Base-by-base conservation (phyloP, 208 protist genomes). In the Leishmania tropica region DNA sequence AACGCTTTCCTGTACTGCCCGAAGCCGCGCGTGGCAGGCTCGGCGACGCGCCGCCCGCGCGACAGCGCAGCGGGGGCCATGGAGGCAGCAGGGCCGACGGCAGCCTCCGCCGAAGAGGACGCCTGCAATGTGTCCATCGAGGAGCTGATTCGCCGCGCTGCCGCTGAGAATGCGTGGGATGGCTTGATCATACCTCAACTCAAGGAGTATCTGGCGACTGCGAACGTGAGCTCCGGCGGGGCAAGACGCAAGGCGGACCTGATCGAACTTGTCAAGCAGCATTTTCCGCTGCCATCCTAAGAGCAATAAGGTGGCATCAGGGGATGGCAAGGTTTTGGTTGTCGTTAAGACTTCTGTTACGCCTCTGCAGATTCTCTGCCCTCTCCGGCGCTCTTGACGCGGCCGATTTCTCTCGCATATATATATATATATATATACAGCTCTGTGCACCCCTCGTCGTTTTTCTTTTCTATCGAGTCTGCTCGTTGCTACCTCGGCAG, bases 141-240 rank as follows among this genome's bases (percentile, higher is more conserved):
- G 40, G 65, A 72, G 24, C 24, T 83, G 11, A 81, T 94, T 53
- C 75, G 78, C 47, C 35, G 65, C 13, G 88, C 85, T 13, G 88
- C 87, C 45, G 83, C 72, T 31, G 67, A 78, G 40, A 88, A 91
- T 68, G 81, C 87, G 42, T 86, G 81, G 83, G 37, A 83, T 7
- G 84, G 42, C 45, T 58, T 95, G 35, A 91, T 86, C 1, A 79
- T 93, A 19, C 35, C 78, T 42, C 84, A 89, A 48, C 81, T 95
- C 54, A 88, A 83, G 71, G 81, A 53, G 54, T 95, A 92, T 80
- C 71, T 95, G 40, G 68, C 65, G 1, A 70, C 62, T 19, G 11
- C 81, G 37, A 17, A 79, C 15, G 64, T 85, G 62, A 80, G 56
- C 64, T 35, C 71, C 8, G 78, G 78, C 31, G 65, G 24, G 11